These are phyloP conservation scores for Penicillium decumbens DNA, from an alignment of 2,329 filamentous ascomycete species.

Conservation along the genomic window DNA sequence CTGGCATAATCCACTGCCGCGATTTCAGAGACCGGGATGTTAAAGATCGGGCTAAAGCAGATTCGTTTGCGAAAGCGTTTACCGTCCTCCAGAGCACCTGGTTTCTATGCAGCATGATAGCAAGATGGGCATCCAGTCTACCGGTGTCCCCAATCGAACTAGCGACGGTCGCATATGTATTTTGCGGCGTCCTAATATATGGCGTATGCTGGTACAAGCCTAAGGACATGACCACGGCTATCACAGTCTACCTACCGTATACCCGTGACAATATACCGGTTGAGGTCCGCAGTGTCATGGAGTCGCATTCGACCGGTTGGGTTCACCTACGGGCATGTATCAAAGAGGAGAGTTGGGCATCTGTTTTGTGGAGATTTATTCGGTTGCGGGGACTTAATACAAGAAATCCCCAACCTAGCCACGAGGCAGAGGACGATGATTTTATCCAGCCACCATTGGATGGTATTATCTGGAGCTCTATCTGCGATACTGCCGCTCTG, in stretches of 20 bases:
- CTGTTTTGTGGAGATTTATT: neutral
- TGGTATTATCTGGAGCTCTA: neutral
- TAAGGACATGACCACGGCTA: slow-evolving; percentile 16
- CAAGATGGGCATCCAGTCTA: slow-evolving; percentile 10
- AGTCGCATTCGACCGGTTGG: neutral
- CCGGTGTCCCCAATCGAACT: slow-evolving; percentile 12
- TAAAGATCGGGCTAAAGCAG: slow-evolving; percentile 13
- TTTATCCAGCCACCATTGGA: neutral
- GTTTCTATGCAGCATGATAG: slow-evolving; percentile 6
- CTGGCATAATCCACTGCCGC: slow-evolving; percentile 6
- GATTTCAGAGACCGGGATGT: slow-evolving; percentile 10
- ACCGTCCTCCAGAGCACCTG: slow-evolving; percentile 12
- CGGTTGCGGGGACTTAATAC: too few relatives aligned
- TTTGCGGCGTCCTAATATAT: slow-evolving; percentile 9
- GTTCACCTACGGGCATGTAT: neutral
- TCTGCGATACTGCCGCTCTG: neutral
- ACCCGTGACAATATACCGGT: slow-evolving; percentile 4
- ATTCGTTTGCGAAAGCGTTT: slow-evolving; percentile 11
- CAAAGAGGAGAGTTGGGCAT: neutral
- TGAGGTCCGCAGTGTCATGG: neutral
- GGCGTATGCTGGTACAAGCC: slow-evolving; percentile 15
- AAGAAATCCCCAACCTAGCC: too few relatives aligned
- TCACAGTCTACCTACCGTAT: slow-evolving; percentile 8
- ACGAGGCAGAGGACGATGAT: neutral
- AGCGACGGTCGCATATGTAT: slow-evolving; percentile 13